Conservation (phyloP, 805 yeast genomes). For the Isabelozyma pseudorhagii region DNA sequence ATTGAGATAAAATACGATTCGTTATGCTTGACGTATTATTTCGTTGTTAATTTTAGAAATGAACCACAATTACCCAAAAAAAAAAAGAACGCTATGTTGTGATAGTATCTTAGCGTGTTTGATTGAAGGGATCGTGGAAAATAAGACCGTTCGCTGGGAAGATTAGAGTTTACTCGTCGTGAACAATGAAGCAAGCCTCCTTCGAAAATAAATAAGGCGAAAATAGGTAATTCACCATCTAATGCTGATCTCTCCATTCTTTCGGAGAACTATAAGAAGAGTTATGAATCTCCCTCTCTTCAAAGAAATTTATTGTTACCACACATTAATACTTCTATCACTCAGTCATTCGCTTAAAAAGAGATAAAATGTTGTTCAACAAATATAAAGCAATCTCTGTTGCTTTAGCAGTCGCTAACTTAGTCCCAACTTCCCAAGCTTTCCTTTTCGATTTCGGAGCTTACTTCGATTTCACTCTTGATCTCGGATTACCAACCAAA, state of each 20-base stretch:
- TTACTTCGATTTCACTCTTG: constrained; percentile 1
- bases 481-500: neutral
- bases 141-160: too few relatives aligned
- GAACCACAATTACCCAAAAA: too few relatives aligned
- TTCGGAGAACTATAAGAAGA: neutral
- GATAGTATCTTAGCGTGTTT: too few relatives aligned
- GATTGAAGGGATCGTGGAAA: too few relatives aligned
- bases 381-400: neutral
- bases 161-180: too few relatives aligned
- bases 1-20: too few relatives aligned
- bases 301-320: neutral
- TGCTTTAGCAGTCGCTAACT: constrained; percentile 1
- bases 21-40: too few relatives aligned
- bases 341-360: constrained; percentile 1
- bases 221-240: too few relatives aligned
- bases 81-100: too few relatives aligned
- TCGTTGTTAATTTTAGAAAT: too few relatives aligned
- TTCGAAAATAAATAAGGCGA: neutral
- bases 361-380: neutral
- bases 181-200: neutral
- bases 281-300: neutral
- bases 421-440: neutral
- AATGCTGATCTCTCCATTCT: neutral
- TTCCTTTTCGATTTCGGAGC: neutral
- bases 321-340: neutral